Percentiles rank a stretch among this genome's conserved stretches.
Evolutionary conservation across 2,329 filamentous ascomycete genomes (phyloP).

Genomic region (Xylariaceae sp.): DNA sequence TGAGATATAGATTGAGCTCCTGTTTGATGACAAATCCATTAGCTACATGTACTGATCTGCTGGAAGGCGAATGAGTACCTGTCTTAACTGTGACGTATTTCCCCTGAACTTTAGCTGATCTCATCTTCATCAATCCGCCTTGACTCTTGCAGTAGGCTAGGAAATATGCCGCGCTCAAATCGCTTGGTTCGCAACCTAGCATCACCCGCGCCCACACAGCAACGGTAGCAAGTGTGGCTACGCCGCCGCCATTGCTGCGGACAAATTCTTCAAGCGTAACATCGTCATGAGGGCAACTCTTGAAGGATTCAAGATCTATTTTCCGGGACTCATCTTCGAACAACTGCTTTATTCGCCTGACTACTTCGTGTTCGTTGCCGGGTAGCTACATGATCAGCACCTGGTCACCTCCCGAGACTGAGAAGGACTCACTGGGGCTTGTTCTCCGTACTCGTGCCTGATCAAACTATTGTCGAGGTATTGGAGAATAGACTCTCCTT

Average conservation of each 20-base stretch:
- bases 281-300: background rate
- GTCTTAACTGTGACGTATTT: slow-evolving; percentile 44
- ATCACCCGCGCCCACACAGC: slow-evolving; percentile 23
- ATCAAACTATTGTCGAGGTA: slow-evolving; percentile 15
- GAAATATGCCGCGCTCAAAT: slow-evolving; percentile 51
- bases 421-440: background rate
- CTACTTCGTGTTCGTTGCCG: background rate
- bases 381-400: background rate
- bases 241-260: slow-evolving; percentile 14
- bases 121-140: slow-evolving; percentile 48
- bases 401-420: too few species aligned
- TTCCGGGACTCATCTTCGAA: slow-evolving; percentile 1
- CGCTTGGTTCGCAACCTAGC: slow-evolving; percentile 36
- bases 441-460: slow-evolving; percentile 17
- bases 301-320: background rate
- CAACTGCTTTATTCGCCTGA: slow-evolving; percentile 2
- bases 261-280: slow-evolving; percentile 3
- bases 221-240: slow-evolving; percentile 7
- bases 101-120: slow-evolving; percentile 47
- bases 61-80: too few species aligned
- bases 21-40: slow-evolving; percentile 22
- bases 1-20: slow-evolving; percentile 42
- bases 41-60: too few species aligned
- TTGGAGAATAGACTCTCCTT: slow-evolving; percentile 37
- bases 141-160: slow-evolving; percentile 52